Evolutionary conservation across 2,329 filamentous ascomycete species (phyloP), one percentile per base, ranked within the genome.

Genomic region (Septoria linicola): DNA sequence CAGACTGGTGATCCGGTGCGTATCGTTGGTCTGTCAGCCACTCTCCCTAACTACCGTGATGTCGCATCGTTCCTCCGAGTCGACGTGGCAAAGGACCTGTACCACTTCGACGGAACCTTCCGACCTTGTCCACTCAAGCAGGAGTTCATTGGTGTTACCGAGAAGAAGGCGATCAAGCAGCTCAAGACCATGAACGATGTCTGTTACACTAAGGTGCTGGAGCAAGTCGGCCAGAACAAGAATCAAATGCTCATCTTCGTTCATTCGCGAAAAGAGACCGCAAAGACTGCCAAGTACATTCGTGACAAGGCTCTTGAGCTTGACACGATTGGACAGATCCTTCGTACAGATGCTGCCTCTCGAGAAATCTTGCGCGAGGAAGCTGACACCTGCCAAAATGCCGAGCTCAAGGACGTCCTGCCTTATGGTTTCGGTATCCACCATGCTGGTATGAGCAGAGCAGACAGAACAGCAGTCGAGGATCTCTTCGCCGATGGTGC

Each of bases 241-340:
- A 96, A 99, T 64, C 93, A 99, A 70, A 96, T 99, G 91, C 82
- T 99, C 32, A 96, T 99, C 53, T 99, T 99, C 66, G 93, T 99
- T 4, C 95, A 99, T 69, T 99, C 95, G 30, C 82, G 93, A 63
- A 99, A 99, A 67, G 95, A 99, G 71, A 99, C 95, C 0, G 90
- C 91, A 7, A 99, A 99, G 74, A 99, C 95, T 2, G 93, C 92
- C 19, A 89, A 88, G 66, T 96, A 96, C 67, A 91, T 99, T 65
- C 83, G 91, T 57, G 95, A 99, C 75, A 96, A 96, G 72, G 92
- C 93, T 3, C 74, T 99, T n/a, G 93, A 99, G 70, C 80, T 89
- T 76, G 95, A 97, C 64, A 96, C 93, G 0, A 97, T 99, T 64
- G 90, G 92, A 52, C 89, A 97, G 70, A 95, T 99, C 54, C 76